Evolutionary conservation across 306 rosid species (phyloP).

Genomic region (Glycine tomentella): DNA sequence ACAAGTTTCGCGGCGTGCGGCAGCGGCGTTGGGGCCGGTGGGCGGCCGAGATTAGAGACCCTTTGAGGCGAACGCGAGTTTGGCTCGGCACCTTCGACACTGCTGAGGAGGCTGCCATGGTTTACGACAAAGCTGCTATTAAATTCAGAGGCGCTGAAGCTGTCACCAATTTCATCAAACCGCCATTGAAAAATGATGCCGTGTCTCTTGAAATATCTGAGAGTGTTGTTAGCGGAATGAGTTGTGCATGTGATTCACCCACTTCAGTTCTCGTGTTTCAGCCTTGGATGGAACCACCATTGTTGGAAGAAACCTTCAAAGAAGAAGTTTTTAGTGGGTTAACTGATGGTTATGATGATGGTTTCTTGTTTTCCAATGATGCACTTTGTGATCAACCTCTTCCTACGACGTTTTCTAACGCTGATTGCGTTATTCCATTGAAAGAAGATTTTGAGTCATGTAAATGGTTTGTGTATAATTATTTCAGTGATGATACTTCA

Average conservation of each 20-base stretch:
- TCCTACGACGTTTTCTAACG: constrained; percentile 40
- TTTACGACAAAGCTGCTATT: constrained; percentile 69
- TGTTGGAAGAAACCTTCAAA: neutral
- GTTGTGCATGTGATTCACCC: constrained; percentile 31
- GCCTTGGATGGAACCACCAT: constrained; percentile 1
- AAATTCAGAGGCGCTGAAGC: constrained; percentile 61
- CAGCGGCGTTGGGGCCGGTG: constrained; percentile 86
- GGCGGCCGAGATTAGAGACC: constrained; percentile 94
- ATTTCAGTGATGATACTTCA: constrained; percentile 41
- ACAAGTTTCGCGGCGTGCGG: constrained; percentile 81
- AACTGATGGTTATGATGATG: neutral
- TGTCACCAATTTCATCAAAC: constrained; percentile 58
- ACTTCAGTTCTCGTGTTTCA: constrained; percentile 29
- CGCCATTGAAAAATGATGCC: neutral
- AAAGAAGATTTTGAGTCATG: constrained; percentile 66
- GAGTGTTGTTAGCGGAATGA: too few species aligned
- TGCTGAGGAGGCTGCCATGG: constrained; percentile 50
- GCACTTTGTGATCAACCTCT: constrained; percentile 20
- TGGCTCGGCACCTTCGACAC: constrained; percentile 42
- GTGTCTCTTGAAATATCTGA: neutral
- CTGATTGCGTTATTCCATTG: constrained; percentile 49
- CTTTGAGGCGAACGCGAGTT: neutral
- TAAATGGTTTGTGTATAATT: constrained; percentile 78
- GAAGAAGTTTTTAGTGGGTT: neutral
- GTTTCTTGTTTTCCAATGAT: neutral